Conservation (phyloP, 2,329 filamentous ascomycete species). For the Coniosporium tulheliwenetii region DNA sequence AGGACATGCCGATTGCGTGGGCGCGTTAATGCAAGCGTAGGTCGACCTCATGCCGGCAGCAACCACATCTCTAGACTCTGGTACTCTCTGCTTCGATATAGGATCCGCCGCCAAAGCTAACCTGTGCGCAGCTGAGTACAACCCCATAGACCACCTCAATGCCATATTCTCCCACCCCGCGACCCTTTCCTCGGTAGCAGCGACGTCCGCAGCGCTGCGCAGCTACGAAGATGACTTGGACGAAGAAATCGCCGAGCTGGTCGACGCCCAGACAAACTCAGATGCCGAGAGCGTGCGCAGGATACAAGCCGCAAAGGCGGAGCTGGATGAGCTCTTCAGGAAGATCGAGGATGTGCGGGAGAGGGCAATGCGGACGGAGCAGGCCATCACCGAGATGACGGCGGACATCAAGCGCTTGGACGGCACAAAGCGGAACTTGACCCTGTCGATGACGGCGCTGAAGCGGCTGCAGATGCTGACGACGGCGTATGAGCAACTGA, state of each 20-base stretch:
- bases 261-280: slow-evolving; percentile 63
- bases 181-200: slow-evolving; percentile 59
- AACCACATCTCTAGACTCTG: slow-evolving; percentile 21
- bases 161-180: slow-evolving; percentile 83
- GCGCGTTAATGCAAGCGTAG: not conserved
- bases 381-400: slow-evolving; percentile 96
- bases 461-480: slow-evolving; percentile 98
- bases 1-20: not conserved
- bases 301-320: slow-evolving; percentile 80
- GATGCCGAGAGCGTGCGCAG: slow-evolving; percentile 78
- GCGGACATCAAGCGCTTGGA: slow-evolving; percentile 96
- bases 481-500: slow-evolving; percentile 93
- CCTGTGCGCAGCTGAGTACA: slow-evolving; percentile 54
- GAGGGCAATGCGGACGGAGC: slow-evolving; percentile 80
- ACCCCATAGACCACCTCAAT: slow-evolving; percentile 87
- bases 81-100: slow-evolving; percentile 10
- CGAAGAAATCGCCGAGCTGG: slow-evolving; percentile 56
- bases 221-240: slow-evolving; percentile 71
- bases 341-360: slow-evolving; percentile 90
- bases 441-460: slow-evolving; percentile 91
- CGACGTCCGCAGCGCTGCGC: slow-evolving; percentile 59
- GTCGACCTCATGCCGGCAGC: slow-evolving; percentile 2
- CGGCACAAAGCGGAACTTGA: slow-evolving; percentile 90
- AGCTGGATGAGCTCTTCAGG: slow-evolving; percentile 77
- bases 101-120: not conserved